A percentile compares a stretch with the other conserved stretches of the same genome.
These are phyloP conservation scores for Cercospora sp. DNA, from an alignment of 2,329 filamentous ascomycete genomes.

Conservation along the genomic window DNA sequence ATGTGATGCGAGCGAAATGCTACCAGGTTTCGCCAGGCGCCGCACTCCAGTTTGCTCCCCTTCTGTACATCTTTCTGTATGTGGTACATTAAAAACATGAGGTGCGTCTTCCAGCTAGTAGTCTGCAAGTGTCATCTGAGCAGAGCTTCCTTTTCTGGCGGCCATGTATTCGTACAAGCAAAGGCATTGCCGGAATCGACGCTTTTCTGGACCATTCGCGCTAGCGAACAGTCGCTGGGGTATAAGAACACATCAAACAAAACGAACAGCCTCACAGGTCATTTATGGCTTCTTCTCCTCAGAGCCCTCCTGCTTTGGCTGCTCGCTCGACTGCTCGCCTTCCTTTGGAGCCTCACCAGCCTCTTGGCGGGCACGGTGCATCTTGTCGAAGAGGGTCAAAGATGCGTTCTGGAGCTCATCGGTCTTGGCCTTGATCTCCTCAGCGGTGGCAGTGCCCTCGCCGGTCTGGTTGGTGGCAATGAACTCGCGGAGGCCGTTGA, in stretches of 20 bases:
- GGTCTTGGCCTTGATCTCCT: slow-evolving; percentile 97
- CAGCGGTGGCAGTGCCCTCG: slow-evolving; percentile 79
- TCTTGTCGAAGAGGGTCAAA: slow-evolving; percentile 98
- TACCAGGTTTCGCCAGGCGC: slow-evolving; percentile 9
- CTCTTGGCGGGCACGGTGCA: slow-evolving; percentile 86
- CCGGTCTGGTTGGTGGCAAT: slow-evolving; percentile 93
- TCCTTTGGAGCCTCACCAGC: slow-evolving; percentile 50
- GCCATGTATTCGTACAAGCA: slow-evolving; percentile 10
- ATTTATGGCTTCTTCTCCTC: slow-evolving; percentile 73
- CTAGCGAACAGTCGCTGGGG: slow-evolving; percentile 23
- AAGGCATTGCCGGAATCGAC: slow-evolving; percentile 15
- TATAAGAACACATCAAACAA: slow-evolving; percentile 27
- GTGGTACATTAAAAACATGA: slow-evolving; percentile 12
- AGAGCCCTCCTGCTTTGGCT: slow-evolving; percentile 44
- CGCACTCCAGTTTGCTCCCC: slow-evolving; percentile 10
- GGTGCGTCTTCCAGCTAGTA: slow-evolving; percentile 8
- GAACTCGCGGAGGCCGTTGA: slow-evolving; percentile 75
- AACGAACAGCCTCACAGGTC: slow-evolving; percentile 5
- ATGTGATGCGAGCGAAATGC: slow-evolving; percentile 1
- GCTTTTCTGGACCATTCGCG: slow-evolving; percentile 24
- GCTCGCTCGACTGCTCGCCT: slow-evolving; percentile 42
- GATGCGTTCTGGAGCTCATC: slow-evolving; percentile 95
- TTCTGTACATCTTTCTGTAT: slow-evolving; percentile 16
- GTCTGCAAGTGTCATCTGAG: background rate
- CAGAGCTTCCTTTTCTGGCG: background rate